A percentile compares a stretch with the other conserved stretches of the same genome.
These are phyloP conservation scores for Peterozyma xylosa DNA, from an alignment of 805 yeast genomes.

Conservation along the genomic window DNA sequence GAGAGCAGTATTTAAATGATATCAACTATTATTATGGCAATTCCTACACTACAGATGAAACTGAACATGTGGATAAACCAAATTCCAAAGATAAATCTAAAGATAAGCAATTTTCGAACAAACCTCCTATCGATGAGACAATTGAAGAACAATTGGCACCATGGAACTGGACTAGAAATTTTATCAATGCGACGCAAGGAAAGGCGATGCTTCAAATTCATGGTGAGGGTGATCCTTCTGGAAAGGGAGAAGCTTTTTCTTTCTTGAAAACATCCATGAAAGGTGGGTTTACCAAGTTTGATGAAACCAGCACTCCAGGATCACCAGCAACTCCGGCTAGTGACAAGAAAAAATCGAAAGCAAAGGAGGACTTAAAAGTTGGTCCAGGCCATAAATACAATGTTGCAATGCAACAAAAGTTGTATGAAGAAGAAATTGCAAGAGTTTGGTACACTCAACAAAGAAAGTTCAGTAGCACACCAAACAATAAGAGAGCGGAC, in stretches of 20 bases:
- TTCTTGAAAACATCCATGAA: constrained; percentile 90
- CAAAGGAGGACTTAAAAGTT: constrained; percentile 25
- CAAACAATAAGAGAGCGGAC: constrained; percentile 3
- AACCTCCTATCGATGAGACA: constrained; percentile 33
- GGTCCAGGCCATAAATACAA: constrained; percentile 64
- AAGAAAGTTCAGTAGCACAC: constrained; percentile 37
- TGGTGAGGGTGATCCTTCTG: constrained; percentile 94
- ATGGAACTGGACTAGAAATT: constrained; percentile 91
- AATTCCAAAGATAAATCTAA: constrained; percentile 5
- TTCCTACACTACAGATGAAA: constrained; percentile 17
- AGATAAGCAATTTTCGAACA: constrained; percentile 4
- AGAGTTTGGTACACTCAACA: constrained; percentile 88
- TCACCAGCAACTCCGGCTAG: constrained; percentile 12
- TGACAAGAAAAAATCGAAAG: constrained; percentile 21
- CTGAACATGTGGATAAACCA: constrained; percentile 10
- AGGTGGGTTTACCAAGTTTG: constrained; percentile 57
- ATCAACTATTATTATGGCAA: constrained; percentile 45
- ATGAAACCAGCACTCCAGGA: constrained; percentile 13
- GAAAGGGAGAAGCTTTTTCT: constrained; percentile 83
- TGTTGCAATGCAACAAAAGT: constrained; percentile 79
- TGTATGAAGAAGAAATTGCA: constrained; percentile 84
- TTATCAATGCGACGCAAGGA: constrained; percentile 89
- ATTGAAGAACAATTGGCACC: constrained; percentile 84
- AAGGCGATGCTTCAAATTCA: constrained; percentile 93
- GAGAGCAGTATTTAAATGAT: constrained; percentile 85